Evolutionary conservation across 495 filamentous ascomycete species (phyloP).

Genomic region (Pseudotulostoma volvatum): DNA sequence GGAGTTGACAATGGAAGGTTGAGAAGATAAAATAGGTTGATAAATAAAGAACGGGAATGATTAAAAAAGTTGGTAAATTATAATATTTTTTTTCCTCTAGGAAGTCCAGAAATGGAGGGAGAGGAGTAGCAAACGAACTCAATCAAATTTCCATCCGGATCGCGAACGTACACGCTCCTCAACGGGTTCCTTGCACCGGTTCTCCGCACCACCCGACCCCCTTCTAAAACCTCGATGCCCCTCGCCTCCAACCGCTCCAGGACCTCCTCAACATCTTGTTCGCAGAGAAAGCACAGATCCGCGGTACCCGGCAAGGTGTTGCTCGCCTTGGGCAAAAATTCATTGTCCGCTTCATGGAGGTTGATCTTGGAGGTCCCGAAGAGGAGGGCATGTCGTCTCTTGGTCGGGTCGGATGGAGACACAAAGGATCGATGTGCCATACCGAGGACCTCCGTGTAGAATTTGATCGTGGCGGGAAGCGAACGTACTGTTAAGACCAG

Average conservation of each 20-base stretch:
- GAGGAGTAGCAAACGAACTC: slow-evolving; percentile 23
- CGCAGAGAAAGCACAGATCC: slow-evolving; percentile 38
- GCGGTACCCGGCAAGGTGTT: slow-evolving; percentile 31
- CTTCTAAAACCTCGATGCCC: slow-evolving; percentile 29
- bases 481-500: slow-evolving; percentile 34
- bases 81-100: too few relatives aligned
- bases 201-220: slow-evolving; percentile 29
- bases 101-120: too few relatives aligned
- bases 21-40: neutral
- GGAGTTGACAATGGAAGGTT: too few relatives aligned
- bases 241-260: slow-evolving; percentile 16
- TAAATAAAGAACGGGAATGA: neutral
- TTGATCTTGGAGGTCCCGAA: slow-evolving; percentile 41
- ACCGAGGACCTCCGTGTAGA: slow-evolving; percentile 32
- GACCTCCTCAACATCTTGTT: slow-evolving; percentile 24
- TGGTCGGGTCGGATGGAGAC: slow-evolving; percentile 15
- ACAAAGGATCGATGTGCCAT: slow-evolving; percentile 33
- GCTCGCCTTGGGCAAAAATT: slow-evolving; percentile 38
- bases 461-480: slow-evolving; percentile 27
- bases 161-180: slow-evolving; percentile 38
- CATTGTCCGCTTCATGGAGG: slow-evolving; percentile 32
- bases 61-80: neutral
- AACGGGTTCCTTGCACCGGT: slow-evolving; percentile 33
- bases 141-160: slow-evolving; percentile 41
- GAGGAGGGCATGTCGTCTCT: slow-evolving; percentile 30